Evolutionary conservation across 768 basidiomycete species (phyloP), one percentile per base, ranked within the genome.

Genomic region (Gelatoporia subvermispora): DNA sequence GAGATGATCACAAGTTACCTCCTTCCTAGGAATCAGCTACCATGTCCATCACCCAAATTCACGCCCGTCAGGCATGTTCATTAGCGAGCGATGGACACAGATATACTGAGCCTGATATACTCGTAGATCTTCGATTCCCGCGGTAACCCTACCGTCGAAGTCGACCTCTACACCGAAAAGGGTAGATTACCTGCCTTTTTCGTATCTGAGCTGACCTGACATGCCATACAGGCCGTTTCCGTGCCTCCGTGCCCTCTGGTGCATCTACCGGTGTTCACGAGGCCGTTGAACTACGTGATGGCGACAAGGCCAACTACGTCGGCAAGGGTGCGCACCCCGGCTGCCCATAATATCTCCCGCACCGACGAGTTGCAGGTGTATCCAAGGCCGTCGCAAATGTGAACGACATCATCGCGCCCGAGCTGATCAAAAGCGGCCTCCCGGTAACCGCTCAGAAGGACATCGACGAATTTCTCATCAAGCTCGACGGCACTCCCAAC

Each of bases 181-280:
- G 93, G 93, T 88, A 62, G 60, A 35, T 35, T 9, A 9, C n/a
- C n/a, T n/a, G n/a, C n/a, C n/a, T n/a, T n/a, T n/a, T n/a, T n/a
- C n/a, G n/a, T 36, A n/a, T 36, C n/a, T 39, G n/a, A 17, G 17
- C 38, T 5, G 5, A 17, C 21, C 38, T 8, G 8, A 16, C n/a
- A 39, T 5, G 38, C 38, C 16, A 13, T 31, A 16, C 53, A 95
- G 94, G 94, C 51, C 85, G 82, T 56, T 98, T 84, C 86, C 86
- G 92, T 52, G 89, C 93, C 51, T 82, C 91, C 55, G 96, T 99
- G 38, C 96, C 96, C 38, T 97, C 95, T 51, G 96, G 96, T 67
- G 96, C 96, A 36, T 99, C 96, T 49, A 98, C 96, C 45, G 96
- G 96, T 75, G 75, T 90, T 57, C 92, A 99, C 68, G 96, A 99